phyloP scores from a whole-genome alignment of 768 basidiomycete species.

The Boletus speciosus region DNA sequence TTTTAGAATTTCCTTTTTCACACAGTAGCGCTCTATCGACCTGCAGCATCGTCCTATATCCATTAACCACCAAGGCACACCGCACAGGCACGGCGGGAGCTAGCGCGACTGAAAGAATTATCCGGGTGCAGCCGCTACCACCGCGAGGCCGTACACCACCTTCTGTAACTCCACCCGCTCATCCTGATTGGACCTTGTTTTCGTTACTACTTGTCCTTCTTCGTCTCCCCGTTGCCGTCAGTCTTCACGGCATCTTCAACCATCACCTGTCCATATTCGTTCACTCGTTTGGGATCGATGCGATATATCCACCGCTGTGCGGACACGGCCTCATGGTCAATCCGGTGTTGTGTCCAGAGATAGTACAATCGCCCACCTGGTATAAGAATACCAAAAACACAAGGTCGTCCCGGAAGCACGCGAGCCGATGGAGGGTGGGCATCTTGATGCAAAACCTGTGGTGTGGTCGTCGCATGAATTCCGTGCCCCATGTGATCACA shows the following conservation, averaged over 20 bases:
- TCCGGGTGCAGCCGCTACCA: constrained; percentile 1
- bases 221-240: constrained; percentile 45
- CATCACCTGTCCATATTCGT: constrained; percentile 93
- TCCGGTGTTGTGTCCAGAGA: constrained; percentile 1
- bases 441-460: constrained; percentile 91
- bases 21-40: neutral
- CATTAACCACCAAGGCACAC: constrained; percentile 1
- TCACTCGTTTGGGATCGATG: constrained; percentile 89
- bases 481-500: constrained; percentile 10
- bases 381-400: constrained; percentile 92
- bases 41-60: neutral
- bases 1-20: constrained; percentile 9
- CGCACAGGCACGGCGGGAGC: constrained; percentile 7
- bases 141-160: constrained; percentile 4
- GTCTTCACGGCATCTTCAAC: constrained; percentile 41
- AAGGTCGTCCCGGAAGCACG: constrained; percentile 86
- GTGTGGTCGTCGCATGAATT: constrained; percentile 12
- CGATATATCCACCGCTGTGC: constrained; percentile 93
- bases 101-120: constrained; percentile 9
- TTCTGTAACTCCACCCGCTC: constrained; percentile 4
- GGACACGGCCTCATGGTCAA: constrained; percentile 16
- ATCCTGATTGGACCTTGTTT: constrained; percentile 7
- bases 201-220: constrained; percentile 53
- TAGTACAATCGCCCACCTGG: constrained; percentile 55
- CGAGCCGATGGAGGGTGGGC: constrained; percentile 90